Conservation (phyloP, 1,284 basidiomycete species). For the Polyporus tsugae region DNA sequence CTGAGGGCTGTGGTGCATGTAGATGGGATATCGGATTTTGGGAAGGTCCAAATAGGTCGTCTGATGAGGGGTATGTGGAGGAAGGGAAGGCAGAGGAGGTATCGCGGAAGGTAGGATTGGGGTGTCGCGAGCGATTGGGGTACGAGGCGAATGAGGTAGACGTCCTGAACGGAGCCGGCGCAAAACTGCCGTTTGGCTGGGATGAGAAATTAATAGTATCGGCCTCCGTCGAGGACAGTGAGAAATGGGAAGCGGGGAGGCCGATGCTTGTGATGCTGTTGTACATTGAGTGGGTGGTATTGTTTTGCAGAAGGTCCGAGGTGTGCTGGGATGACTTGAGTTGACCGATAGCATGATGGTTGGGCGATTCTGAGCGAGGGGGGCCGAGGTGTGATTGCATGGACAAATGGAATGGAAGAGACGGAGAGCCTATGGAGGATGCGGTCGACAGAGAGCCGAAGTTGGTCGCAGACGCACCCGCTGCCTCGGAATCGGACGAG, state of each 20-base stretch:
- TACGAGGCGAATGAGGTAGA: slow-evolving; percentile 47
- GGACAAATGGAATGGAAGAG: slow-evolving; percentile 59
- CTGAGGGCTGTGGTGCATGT: slow-evolving; percentile 27
- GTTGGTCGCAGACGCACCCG: slow-evolving; percentile 48
- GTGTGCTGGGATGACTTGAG: slow-evolving; percentile 46
- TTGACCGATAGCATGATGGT: slow-evolving; percentile 44
- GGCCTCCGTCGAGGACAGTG: slow-evolving; percentile 43
- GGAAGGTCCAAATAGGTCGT: slow-evolving; percentile 40
- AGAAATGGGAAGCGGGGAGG: slow-evolving; percentile 48
- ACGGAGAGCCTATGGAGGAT: slow-evolving; percentile 60
- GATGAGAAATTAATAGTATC: slow-evolving; percentile 49
- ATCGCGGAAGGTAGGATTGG: slow-evolving; percentile 43
- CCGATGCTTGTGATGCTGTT: slow-evolving; percentile 53
- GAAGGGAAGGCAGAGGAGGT: slow-evolving; percentile 40
- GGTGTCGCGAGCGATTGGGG: slow-evolving; percentile 44
- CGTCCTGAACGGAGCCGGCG: slow-evolving; percentile 43
- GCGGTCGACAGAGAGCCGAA: slow-evolving; percentile 58
- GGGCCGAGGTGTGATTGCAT: slow-evolving; percentile 54
- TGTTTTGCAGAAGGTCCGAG: slow-evolving; percentile 45
- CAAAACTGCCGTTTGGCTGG: slow-evolving; percentile 51
- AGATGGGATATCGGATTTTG: slow-evolving; percentile 36
- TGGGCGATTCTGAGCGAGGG: slow-evolving; percentile 59
- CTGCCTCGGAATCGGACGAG: slow-evolving; percentile 61
- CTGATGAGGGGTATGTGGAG: slow-evolving; percentile 33
- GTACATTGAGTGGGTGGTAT: slow-evolving; percentile 52